A percentile compares a stretch with the other conserved stretches of the same genome.
These are phyloP conservation scores for Suillus cothurnatus DNA, from an alignment of 768 basidiomycete species.

Conservation along the genomic window DNA sequence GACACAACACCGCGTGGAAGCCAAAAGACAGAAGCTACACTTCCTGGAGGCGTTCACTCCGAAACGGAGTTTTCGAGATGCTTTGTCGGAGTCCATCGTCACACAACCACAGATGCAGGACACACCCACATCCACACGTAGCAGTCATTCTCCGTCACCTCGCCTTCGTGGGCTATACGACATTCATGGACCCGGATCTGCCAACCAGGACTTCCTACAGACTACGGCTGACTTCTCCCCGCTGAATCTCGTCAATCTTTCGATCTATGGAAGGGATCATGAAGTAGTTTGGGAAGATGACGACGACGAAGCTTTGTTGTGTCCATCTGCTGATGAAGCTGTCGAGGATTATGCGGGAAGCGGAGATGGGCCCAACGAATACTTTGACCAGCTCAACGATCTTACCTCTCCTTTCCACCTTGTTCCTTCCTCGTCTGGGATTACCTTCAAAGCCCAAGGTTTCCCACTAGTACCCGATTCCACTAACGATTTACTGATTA, in stretches of 20 bases:
- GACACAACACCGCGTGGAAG: constrained; percentile 5
- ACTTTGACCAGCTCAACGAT: background rate
- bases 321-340: constrained; percentile 29
- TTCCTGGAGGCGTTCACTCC: background rate
- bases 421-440: background rate
- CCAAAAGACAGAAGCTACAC: constrained; percentile 2
- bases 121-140: constrained; percentile 21
- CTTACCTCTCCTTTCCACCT: constrained; percentile 16
- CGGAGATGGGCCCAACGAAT: background rate
- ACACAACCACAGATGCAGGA: constrained; percentile 11
- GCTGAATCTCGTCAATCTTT: constrained; percentile 8
- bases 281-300: constrained; percentile 28
- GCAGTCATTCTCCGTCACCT: constrained; percentile 19
- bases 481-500: background rate
- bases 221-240: constrained; percentile 29
- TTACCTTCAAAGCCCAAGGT: background rate
- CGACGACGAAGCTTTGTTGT: constrained; percentile 25
- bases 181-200: constrained; percentile 26
- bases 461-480: background rate
- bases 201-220: constrained; percentile 25
- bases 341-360: constrained; percentile 7
- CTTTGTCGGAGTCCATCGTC: background rate
- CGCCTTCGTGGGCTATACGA: constrained; percentile 36
- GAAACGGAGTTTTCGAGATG: background rate
- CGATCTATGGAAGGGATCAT: constrained; percentile 10